Percentiles rank a stretch among this genome's conserved stretches.
Conservation (phyloP, 257 asterid genomes). For the Rehmannia glutinosa region DNA sequence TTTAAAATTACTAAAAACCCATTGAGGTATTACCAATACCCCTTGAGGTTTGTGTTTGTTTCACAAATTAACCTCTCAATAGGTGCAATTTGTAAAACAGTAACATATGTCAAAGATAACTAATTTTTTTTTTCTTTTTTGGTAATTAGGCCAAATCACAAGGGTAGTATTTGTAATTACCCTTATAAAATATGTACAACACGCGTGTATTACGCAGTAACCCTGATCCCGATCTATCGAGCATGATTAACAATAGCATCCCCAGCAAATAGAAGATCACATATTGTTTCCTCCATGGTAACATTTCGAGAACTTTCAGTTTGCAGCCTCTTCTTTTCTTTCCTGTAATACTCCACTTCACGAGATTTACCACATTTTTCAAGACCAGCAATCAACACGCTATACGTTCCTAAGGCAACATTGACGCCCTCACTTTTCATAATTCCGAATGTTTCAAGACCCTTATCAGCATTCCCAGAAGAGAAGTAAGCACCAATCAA, state of each 20-base stretch:
- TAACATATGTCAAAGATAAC: too few relatives aligned
- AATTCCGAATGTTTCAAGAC: slow-evolving; percentile 45
- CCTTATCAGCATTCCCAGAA: slow-evolving; percentile 50
- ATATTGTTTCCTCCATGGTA: slow-evolving; percentile 50
- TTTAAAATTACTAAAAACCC: too few relatives aligned
- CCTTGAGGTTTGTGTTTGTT: too few relatives aligned
- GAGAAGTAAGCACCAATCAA: slow-evolving; percentile 56
- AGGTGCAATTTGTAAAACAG: too few relatives aligned
- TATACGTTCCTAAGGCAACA: slow-evolving; percentile 55
- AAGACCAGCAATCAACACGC: slow-evolving; percentile 61
- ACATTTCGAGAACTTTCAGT: slow-evolving; percentile 22
- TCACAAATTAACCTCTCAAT: too few relatives aligned
- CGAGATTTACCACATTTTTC: slow-evolving; percentile 41
- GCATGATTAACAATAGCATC: slow-evolving; percentile 17
- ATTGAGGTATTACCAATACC: too few relatives aligned
- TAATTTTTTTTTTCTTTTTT: too few relatives aligned
- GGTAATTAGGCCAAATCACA: too few relatives aligned
- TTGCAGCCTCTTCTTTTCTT: slow-evolving; percentile 50
- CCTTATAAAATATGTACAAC: too few relatives aligned
- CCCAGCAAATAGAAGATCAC: slow-evolving; percentile 66
- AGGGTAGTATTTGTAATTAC: too few relatives aligned
- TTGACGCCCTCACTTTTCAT: slow-evolving; percentile 52
- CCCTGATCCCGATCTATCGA: too few relatives aligned
- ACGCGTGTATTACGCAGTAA: too few relatives aligned
- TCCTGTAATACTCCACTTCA: slow-evolving; percentile 47